These are phyloP conservation scores for Metarhizium sp. DNA, from an alignment of 2,329 filamentous ascomycete species.

Conservation along the genomic window DNA sequence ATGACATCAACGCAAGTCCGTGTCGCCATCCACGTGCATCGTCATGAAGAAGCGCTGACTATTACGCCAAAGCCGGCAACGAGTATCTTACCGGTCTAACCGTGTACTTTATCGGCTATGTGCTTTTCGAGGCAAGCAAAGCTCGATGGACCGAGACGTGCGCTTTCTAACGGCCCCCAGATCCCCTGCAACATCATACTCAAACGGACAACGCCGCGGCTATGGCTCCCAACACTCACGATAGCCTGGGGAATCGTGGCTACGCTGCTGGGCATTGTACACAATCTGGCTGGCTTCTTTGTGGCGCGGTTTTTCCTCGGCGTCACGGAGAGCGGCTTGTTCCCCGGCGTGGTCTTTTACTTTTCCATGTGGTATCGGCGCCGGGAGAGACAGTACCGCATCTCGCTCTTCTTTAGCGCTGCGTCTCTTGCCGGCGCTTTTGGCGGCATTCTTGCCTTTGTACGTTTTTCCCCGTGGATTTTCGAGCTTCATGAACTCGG, in stretches of 20 bases:
- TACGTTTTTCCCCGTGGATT: slow-evolving; percentile 9
- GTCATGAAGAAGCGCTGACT: background rate
- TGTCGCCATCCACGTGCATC: background rate
- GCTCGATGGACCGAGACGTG: slow-evolving; percentile 16
- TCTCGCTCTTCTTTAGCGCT: slow-evolving; percentile 47
- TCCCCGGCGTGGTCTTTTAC: slow-evolving; percentile 41
- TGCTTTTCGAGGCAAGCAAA: slow-evolving; percentile 17
- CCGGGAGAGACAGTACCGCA: slow-evolving; percentile 42
- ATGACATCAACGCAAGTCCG: background rate
- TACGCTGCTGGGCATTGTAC: slow-evolving; percentile 38
- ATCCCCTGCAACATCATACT: slow-evolving; percentile 54
- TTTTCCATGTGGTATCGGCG: slow-evolving; percentile 48
- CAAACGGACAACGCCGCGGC: slow-evolving; percentile 46
- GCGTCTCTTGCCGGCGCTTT: slow-evolving; percentile 47
- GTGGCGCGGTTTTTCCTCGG: slow-evolving; percentile 46
- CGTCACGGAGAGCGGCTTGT: slow-evolving; percentile 42
- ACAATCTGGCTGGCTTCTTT: slow-evolving; percentile 41
- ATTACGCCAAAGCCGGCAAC: background rate
- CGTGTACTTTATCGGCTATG: slow-evolving; percentile 16
- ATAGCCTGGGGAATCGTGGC: slow-evolving; percentile 46
- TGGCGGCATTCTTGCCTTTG: slow-evolving; percentile 46
- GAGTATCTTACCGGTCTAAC: slow-evolving; percentile 1
- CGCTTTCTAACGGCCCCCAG: slow-evolving; percentile 16
- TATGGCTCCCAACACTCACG: slow-evolving; percentile 50
- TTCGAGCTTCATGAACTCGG: background rate